Conservation (phyloP, 2,329 filamentous ascomycete genomes). For the Neopestalotiopsis clavispora region DNA sequence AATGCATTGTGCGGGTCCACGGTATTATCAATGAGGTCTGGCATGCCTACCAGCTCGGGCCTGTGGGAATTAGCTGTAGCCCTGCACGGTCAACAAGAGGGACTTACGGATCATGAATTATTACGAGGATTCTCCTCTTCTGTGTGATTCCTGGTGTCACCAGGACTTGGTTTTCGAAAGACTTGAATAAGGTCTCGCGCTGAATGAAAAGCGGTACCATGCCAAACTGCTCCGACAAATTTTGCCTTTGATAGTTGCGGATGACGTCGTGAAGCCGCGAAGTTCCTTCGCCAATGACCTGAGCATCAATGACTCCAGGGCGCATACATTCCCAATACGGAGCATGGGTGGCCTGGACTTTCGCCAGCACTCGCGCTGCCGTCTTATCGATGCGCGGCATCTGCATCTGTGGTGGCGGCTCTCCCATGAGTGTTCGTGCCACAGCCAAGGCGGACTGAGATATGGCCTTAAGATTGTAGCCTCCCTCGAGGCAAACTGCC, state of each 20-base stretch:
- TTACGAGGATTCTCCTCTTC: conserved; percentile 74
- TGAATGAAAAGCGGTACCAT: conserved; percentile 86
- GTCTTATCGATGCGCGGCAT: conserved; percentile 63
- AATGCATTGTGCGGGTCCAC: conserved; percentile 86
- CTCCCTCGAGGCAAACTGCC: conserved; percentile 91
- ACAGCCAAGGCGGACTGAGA: conserved; percentile 92
- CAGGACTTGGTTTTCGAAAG: conserved; percentile 85
- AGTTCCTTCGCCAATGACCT: conserved; percentile 57
- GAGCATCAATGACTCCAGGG: conserved; percentile 63
- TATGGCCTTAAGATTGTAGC: conserved; percentile 93
- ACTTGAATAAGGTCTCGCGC: conserved; percentile 71
- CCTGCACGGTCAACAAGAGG: not conserved
- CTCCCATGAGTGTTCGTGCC: conserved; percentile 91
- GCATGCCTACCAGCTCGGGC: conserved; percentile 72
- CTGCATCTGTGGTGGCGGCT: conserved; percentile 73
- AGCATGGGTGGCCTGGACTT: conserved; percentile 65
- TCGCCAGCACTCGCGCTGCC: conserved; percentile 59
- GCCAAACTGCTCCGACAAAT: conserved; percentile 71
- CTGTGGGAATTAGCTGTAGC: conserved; percentile 42
- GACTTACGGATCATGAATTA: conserved; percentile 88
- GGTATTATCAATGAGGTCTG: conserved; percentile 71
- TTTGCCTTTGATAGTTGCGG: conserved; percentile 74
- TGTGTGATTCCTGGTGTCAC: conserved; percentile 74
- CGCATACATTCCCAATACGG: conserved; percentile 90
- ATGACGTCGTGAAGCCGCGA: conserved; percentile 80